Conservation (phyloP, 208 protist genomes). For the Herpetomonas muscarum region DNA sequence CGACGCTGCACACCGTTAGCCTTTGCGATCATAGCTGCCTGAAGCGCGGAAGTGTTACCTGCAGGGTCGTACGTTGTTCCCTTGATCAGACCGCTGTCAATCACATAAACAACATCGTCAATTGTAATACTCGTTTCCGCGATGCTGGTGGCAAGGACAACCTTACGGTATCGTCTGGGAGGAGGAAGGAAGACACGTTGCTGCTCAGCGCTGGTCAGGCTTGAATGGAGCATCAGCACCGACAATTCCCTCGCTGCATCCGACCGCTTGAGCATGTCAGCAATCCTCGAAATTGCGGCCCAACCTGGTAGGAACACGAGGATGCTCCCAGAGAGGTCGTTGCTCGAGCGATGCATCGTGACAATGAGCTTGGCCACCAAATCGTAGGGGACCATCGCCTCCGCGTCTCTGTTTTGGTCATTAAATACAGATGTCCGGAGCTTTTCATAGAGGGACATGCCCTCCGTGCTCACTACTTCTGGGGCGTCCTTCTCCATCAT, state of each 20-base stretch:
- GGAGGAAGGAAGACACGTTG: conserved; percentile 88
- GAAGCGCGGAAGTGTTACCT: conserved; percentile 73
- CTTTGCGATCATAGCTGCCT: conserved; percentile 73
- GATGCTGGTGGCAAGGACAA: conserved; percentile 96
- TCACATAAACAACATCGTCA: conserved; percentile 93
- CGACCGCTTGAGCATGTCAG: conserved; percentile 43
- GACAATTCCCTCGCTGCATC: conserved; percentile 46
- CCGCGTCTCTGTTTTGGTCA: conserved; percentile 44
- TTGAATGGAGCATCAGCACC: conserved; percentile 87
- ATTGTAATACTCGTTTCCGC: conserved; percentile 97
- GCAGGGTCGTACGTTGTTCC: conserved; percentile 79
- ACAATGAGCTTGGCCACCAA: conserved; percentile 58
- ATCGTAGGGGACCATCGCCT: conserved; percentile 68
- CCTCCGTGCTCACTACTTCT: not conserved
- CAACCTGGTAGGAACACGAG: conserved; percentile 90
- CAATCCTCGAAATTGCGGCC: conserved; percentile 77
- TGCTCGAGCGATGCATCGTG: conserved; percentile 40
- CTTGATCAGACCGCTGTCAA: conserved; percentile 95
- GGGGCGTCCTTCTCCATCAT: conserved; percentile 2
- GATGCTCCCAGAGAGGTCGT: conserved; percentile 60
- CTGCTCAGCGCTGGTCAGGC: conserved; percentile 86
- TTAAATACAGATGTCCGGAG: conserved; percentile 54
- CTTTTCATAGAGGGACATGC: conserved; percentile 40
- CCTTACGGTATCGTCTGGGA: conserved; percentile 75
- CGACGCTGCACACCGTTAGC: conserved; percentile 86